Evolutionary conservation across 2,329 filamentous ascomycete species (phyloP), one percentile per base, ranked within the genome.

Genomic region (Fusarium abutilonis): DNA sequence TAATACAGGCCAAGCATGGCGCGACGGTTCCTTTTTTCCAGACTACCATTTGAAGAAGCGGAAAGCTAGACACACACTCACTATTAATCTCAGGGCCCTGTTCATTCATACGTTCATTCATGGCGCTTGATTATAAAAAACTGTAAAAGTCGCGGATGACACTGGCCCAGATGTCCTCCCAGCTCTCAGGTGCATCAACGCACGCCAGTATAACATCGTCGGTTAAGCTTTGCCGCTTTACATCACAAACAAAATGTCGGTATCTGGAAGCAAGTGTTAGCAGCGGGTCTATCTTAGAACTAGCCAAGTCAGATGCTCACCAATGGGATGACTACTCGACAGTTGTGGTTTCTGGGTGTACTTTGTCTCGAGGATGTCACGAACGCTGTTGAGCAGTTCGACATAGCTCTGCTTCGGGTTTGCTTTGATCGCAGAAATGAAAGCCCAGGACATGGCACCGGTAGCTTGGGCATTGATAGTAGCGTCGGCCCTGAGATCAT

Each of bases 361-460:
- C 76, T 96, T 95, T 35, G 86, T 86, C 66, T 90, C 81, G 56
- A 99, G 82, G 72, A 97, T 89, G 54, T 97, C 93, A 55, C 95
- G 91, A 72, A 99, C 93, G 77, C 89, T 97, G 82, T 97, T 98
- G 67, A 99, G 84, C 55, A 99, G 82, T 81, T 97, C 89, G 46
- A 98, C 91, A 73, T 99, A 99, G 79, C 90, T 97, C 81, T 98
- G 95, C 74, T 96, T 89, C 1, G 92, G 92, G 73, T 96, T 96
- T 80, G 93, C 92, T 82, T 91, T 93, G 72, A 98, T 84, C 17
- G 93, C 89, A 2, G 85, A 88, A 76, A 99, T 95, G 76, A 99
- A 99, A 3, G 95, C 95, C 87, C 91, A 97, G 4, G 93, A 97
- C 95, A 99, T 98, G 76, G 95, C 95, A 52, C 95, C 95, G 0